Evolutionary conservation across 805 yeast species (phyloP).

Genomic region (Isabelozyma heimii): DNA sequence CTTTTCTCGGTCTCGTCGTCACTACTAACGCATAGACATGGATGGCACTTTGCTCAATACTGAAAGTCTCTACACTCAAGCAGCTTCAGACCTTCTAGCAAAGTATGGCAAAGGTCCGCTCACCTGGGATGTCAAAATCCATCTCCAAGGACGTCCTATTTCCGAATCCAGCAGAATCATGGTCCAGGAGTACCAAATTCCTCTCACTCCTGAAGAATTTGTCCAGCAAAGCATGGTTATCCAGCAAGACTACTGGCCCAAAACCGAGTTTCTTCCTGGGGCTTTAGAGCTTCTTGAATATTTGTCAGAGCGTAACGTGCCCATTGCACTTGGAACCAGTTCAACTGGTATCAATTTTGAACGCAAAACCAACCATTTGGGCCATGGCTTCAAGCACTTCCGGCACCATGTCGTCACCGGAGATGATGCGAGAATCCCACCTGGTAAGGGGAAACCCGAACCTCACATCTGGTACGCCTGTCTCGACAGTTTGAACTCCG

Average conservation of each 20-base stretch:
- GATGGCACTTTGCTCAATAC: constrained; percentile 93
- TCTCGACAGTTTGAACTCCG: constrained; percentile 61
- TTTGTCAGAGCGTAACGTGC: constrained; percentile 53
- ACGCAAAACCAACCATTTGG: constrained; percentile 72
- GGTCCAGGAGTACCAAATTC: constrained; percentile 66
- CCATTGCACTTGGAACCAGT: constrained; percentile 90
- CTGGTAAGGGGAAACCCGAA: constrained; percentile 87
- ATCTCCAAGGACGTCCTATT: constrained; percentile 91
- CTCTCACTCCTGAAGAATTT: constrained; percentile 63
- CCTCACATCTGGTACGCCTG: constrained; percentile 94
- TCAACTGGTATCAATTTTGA: constrained; percentile 60
- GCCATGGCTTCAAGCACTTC: constrained; percentile 62
- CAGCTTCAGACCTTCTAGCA: constrained; percentile 63
- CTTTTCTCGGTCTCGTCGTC: background rate
- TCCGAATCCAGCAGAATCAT: constrained; percentile 64
- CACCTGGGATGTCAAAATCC: constrained; percentile 87
- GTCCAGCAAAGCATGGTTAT: constrained; percentile 47
- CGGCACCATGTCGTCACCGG: constrained; percentile 73
- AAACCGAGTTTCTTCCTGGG: constrained; percentile 74
- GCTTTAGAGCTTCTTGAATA: constrained; percentile 65
- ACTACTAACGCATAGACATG: constrained; percentile 55
- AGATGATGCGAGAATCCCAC: constrained; percentile 79
- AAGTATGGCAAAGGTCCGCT: constrained; percentile 73
- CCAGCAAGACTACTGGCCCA: constrained; percentile 64
- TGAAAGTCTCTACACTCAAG: constrained; percentile 86